Conservation (phyloP, 306 rosid species). For the Rubus parviflorus region DNA sequence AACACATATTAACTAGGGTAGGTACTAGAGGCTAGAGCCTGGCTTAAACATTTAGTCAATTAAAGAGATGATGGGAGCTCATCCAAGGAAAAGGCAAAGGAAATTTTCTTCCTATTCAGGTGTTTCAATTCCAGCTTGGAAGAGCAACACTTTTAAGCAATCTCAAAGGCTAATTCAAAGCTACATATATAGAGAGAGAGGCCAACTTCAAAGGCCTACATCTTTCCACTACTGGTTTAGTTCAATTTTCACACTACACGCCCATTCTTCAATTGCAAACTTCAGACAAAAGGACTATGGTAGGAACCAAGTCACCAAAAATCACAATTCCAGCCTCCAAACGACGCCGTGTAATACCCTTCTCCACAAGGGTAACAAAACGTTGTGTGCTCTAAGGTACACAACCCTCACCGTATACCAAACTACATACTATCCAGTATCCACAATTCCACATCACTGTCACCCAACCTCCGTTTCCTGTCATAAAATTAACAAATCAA, state of each 20-base stretch:
- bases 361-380: background rate
- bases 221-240: background rate
- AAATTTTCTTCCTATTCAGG: background rate
- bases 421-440: background rate
- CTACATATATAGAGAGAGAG: background rate
- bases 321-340: background rate
- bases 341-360: background rate
- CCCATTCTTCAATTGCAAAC: conserved; percentile 5
- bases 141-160: background rate
- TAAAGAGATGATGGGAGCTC: background rate
- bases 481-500: conserved; percentile 3
- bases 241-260: background rate
- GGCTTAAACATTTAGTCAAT: background rate
- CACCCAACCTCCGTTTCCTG: background rate
- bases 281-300: background rate
- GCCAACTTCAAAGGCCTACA: conserved; percentile 1
- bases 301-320: conserved; percentile 21
- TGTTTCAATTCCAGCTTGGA: conserved; percentile 7
- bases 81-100: background rate
- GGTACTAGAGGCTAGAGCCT: background rate
- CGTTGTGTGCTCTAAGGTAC: background rate
- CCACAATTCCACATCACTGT: conserved; percentile 9
- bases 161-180: background rate
- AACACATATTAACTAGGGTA: background rate
- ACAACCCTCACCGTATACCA: background rate